These are phyloP conservation scores for Penicillium lagena DNA, from an alignment of 495 filamentous ascomycete genomes.

Conservation along the genomic window DNA sequence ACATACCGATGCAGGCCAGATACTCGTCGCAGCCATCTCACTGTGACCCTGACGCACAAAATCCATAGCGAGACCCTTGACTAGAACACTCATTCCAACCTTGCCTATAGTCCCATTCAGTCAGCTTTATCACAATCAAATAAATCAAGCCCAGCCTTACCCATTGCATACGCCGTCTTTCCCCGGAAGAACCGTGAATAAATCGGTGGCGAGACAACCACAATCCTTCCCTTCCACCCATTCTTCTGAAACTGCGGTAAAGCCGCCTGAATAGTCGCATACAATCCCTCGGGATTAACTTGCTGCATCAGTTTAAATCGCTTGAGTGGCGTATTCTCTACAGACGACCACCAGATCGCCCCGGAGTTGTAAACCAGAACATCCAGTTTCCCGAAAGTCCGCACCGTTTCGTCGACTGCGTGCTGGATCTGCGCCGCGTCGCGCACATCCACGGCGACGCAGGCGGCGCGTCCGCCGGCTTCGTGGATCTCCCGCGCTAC, in stretches of 20 bases:
- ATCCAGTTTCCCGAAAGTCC: slow-evolving; percentile 60
- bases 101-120: slow-evolving; percentile 40
- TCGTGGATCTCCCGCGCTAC: slow-evolving; percentile 73
- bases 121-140: background rate
- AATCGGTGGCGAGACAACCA: slow-evolving; percentile 81
- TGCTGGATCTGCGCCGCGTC: slow-evolving; percentile 54
- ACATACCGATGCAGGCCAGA: slow-evolving; percentile 74
- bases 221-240: slow-evolving; percentile 53
- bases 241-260: slow-evolving; percentile 55
- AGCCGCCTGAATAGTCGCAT: slow-evolving; percentile 55
- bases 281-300: slow-evolving; percentile 67
- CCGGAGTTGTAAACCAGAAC: slow-evolving; percentile 78
- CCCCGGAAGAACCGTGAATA: slow-evolving; percentile 80
- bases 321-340: slow-evolving; percentile 67
- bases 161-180: slow-evolving; percentile 84
- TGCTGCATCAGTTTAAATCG: slow-evolving; percentile 78
- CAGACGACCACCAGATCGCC: slow-evolving; percentile 80
- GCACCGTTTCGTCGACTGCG: slow-evolving; percentile 55
- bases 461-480: slow-evolving; percentile 55
- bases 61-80: slow-evolving; percentile 79
- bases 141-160: slow-evolving; percentile 23
- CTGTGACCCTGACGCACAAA: slow-evolving; percentile 57
- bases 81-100: slow-evolving; percentile 75
- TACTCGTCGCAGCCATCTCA: slow-evolving; percentile 71
- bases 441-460: slow-evolving; percentile 67